Evolutionary conservation across 2,329 filamentous ascomycete species (phyloP), one percentile per base, ranked within the genome.

Genomic region (Byssoonygena ceratinophila): DNA sequence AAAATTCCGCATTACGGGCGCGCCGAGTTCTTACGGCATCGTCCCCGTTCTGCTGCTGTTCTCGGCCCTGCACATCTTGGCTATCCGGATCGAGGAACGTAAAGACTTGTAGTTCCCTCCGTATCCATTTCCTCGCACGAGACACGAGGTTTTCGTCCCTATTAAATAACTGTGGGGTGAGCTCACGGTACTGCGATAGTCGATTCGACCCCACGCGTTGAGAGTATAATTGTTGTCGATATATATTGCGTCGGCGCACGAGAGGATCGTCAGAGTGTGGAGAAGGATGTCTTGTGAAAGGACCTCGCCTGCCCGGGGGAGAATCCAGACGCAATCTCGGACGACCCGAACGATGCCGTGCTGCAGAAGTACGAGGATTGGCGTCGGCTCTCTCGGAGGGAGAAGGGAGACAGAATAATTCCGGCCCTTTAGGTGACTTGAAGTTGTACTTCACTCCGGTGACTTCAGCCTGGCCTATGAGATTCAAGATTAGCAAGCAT

Each of bases 31-130:
- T 64, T 37, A 23, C 11, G 40, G 50, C n/a, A 23, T 47, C 12
- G 55, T 54, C 31, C 60, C 61, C 16, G n/a, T 20, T 23, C 9
- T 59, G 29, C 25, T 58, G 55, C 37, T 31, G 43, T 59, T 63
- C 51, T 52, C 64, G 58, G 57, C 61, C 61, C 52, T 55, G 48
- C 51, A 60, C 54, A 14, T 58, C 58, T 27, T 57, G 31, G 37
- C 18, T 52, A 46, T 52, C 27, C 12, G 50, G 49, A 25, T 55
- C 51, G 23, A 57, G 46, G 73, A 61, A 90, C 92, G 14, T 78
- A 60, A 96, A 95, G 16, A 94, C 87, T 51, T 82, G 81, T 2
- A 96, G 72, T 64, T 97, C 91, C 40, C 91, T 79, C 0, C 89
- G 79, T 47, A 95, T 80, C 79, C 87, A 97, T 56, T 80, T 82